Evolutionary conservation across 139 green algal species (phyloP).

Genomic region (Chlorella ohadii): DNA sequence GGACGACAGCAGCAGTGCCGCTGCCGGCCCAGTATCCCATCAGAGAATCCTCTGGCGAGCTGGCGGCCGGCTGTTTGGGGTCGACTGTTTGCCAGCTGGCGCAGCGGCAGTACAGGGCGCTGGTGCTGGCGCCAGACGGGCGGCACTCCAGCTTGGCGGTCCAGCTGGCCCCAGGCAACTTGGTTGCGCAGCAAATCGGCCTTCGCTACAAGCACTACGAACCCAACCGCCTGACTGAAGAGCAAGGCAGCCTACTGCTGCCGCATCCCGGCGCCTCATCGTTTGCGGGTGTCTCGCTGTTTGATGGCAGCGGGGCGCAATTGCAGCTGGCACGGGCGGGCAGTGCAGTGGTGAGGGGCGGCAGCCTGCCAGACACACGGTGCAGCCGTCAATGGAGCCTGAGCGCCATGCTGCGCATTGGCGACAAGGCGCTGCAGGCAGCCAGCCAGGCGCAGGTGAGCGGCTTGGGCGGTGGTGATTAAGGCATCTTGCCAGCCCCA

Average conservation of each 20-base stretch:
- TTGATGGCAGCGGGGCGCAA: too few relatives aligned
- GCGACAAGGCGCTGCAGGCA: background rate
- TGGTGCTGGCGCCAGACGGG: conserved; percentile 13
- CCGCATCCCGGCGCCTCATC: background rate
- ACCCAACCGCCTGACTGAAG: background rate
- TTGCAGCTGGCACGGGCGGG: background rate
- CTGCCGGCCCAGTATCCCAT: background rate
- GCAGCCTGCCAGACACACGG: background rate
- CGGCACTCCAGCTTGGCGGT: background rate
- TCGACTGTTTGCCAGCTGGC: background rate
- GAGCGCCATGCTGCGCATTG: background rate
- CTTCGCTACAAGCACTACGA: conserved; percentile 21
- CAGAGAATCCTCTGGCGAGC: background rate
- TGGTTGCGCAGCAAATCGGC: background rate
- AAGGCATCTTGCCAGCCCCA: too few relatives aligned
- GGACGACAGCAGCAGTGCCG: background rate
- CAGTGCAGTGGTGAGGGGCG: background rate
- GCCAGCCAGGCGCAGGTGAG: background rate
- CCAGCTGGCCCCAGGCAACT: background rate
- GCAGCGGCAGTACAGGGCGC: background rate
- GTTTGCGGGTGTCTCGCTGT: too few relatives aligned
- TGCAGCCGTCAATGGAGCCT: conserved; percentile 12
- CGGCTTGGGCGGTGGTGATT: background rate
- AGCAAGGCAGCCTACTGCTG: background rate
- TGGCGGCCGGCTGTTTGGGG: background rate